A percentile compares a stretch with the other conserved stretches of the same genome.
phyloP scores from a whole-genome alignment of 495 filamentous ascomycete species.

The Durotheca rogersii region DNA sequence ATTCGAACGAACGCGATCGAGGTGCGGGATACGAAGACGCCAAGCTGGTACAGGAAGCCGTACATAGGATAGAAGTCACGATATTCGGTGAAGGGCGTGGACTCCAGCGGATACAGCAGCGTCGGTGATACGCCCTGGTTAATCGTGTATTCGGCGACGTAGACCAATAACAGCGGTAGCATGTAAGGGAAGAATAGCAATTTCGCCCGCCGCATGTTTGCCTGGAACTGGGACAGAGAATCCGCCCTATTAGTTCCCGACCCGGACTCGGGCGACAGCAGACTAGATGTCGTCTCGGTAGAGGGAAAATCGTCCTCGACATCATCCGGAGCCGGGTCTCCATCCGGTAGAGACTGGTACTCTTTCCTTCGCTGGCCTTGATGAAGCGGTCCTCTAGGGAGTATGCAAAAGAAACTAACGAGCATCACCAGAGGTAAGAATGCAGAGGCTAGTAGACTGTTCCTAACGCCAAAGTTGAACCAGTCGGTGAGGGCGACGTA shows the following conservation, averaged over 20 bases:
- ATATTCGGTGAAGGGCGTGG: conserved; percentile 75
- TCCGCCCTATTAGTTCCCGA: conserved; percentile 20
- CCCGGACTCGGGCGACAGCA: conserved; percentile 38
- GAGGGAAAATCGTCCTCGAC: conserved; percentile 37
- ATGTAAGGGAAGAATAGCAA: conserved; percentile 62
- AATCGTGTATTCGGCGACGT: conserved; percentile 93
- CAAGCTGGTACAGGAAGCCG: conserved; percentile 86
- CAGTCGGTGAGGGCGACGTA: conserved; percentile 85
- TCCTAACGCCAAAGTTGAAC: conserved; percentile 66
- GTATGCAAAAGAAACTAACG: conserved; percentile 75
- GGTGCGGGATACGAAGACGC: conserved; percentile 91
- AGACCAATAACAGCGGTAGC: conserved; percentile 88
- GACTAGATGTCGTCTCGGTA: conserved; percentile 35
- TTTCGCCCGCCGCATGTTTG: conserved; percentile 47
- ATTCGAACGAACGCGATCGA: conserved; percentile 84
- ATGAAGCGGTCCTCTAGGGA: conserved; percentile 64
- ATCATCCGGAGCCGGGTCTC: conserved; percentile 44
- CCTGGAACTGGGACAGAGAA: conserved; percentile 42
- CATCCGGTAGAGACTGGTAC: conserved; percentile 46
- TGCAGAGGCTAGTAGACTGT: conserved; percentile 72
- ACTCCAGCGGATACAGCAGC: conserved; percentile 75
- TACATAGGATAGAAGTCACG: conserved; percentile 91
- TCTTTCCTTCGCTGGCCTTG: conserved; percentile 36
- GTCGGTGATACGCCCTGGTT: conserved; percentile 91
- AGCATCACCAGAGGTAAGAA: conserved; percentile 81